Base-by-base conservation (phyloP, 164 flowering plant genomes). In the Stephania yunnanensis region DNA sequence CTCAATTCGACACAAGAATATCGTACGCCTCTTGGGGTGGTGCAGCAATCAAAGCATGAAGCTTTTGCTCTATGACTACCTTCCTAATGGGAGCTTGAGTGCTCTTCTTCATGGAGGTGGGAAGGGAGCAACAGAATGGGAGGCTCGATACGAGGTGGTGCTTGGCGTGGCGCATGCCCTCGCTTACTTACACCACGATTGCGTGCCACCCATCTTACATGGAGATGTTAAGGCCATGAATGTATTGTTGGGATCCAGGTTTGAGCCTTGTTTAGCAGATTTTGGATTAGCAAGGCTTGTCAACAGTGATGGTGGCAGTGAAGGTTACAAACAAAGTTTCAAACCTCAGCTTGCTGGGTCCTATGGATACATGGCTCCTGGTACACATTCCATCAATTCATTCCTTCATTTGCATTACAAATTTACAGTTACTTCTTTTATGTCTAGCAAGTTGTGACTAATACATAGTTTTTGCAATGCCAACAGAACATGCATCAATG, bases 301-400 rank as follows among this genome's bases (percentile, higher is more conserved):
- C 20, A 73, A 77, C 15, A 42, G 19, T 44, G 71, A n/a, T 70
- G 66, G 70, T 44, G 79, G 71, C 58, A 79, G 71, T 68, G 86
- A 79, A 44, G 31, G 45, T 31, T 74, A 81, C 1, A 84, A 84
- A 72, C 73, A 69, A 69, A 80, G 46, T 70, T 86, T 76, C 46
- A 86, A 87, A 76, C 93, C 92, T 76, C 88, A 85, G 3, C 83
- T 95, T 48, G 98, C 97, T 17, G 99, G 98, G 29, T 93, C 98
- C 67, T 94, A 91, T 71, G 99, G 99, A 22, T 95, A 95, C 84
- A 95, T 95, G 91, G 99, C 99, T 84, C 99, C 99, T 44, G 99
- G 98, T 93, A 89, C 69, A 4, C 73, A 31, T 55, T 68, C 48
- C 12, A 36, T 36, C 42, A n/a, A 15, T 45, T 17, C 36, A 7